Percentiles rank a stretch among this genome's conserved stretches.
Conservation (phyloP, 176 grass and related monocot genomes). For the Triticum turgidum region DNA sequence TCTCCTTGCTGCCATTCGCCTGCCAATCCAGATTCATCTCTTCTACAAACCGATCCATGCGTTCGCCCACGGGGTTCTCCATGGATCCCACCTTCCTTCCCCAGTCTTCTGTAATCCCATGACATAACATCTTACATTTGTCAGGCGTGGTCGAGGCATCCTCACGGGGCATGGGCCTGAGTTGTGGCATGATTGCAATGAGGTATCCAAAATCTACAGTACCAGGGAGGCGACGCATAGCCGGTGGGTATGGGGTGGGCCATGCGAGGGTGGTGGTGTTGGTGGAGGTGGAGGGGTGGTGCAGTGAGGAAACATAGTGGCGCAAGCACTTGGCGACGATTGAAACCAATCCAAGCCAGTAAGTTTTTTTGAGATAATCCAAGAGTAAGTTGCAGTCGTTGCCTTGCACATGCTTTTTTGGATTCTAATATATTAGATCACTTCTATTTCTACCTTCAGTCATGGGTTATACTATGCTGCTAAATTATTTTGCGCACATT, state of each 20-base stretch:
- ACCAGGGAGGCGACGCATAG: too few species aligned
- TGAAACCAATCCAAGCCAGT: not conserved
- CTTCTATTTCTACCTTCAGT: not conserved
- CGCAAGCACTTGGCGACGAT: not conserved
- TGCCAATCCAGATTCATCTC: too few species aligned
- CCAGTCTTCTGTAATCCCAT: too few species aligned
- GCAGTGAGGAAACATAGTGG: too few species aligned
- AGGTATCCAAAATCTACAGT: not conserved
- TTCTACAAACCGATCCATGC: too few species aligned
- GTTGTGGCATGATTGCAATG: not conserved
- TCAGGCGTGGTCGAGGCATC: not conserved
- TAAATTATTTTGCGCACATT: not conserved
- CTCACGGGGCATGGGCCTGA: not conserved
- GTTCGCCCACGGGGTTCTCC: too few species aligned
- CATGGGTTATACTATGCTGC: not conserved
- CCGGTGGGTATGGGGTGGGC: too few species aligned
- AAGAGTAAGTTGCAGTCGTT: not conserved
- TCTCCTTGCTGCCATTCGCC: too few species aligned
- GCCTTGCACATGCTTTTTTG: not conserved
- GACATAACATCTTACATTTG: not conserved
- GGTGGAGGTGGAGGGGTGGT: too few species aligned
- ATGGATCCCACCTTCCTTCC: too few species aligned
- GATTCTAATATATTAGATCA: not conserved
- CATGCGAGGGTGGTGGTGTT: too few species aligned
- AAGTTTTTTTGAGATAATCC: too few species aligned